Evolutionary conservation across 2,329 filamentous ascomycete species (phyloP), one percentile per base, ranked within the genome.

Genomic region (Alternaria novae-zelandiae): DNA sequence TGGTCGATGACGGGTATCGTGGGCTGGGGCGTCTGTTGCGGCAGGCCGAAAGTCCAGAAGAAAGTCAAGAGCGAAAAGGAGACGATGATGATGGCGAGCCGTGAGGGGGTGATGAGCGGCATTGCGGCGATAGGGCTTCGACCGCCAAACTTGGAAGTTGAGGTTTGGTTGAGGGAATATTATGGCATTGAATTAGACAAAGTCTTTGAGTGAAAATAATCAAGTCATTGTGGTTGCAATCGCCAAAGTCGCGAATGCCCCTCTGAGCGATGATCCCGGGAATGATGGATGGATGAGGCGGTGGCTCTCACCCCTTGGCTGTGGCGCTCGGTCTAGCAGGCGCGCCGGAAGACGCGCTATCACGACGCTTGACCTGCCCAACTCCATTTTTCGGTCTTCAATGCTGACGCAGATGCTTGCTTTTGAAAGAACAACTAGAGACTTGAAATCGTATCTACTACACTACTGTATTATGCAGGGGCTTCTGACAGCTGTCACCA

Each of bases 31-130:
- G 68, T 57, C 17, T 68, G 71, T 30, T 61, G 58, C 7, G 76
- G 73, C 17, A 74, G 63, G 25, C 74, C 76, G 54, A 69, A 72
- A 2, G 74, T 74, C 75, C 75, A 78, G 25, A 79, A 64, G 63
- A 79, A 76, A 62, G 66, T 74, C 26, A 78, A 23, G 49, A 79
- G 67, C 23, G 73, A 71, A 49, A 76, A 64, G 43, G 70, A 65
- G 43, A 75, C 54, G 23, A 76, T 57, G 21, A 73, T 49, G 49
- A 74, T 62, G 67, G 70, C 69, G 63, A 78, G 62, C 63, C 76
- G 75, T 25, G 76, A 76, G 47, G 74, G 76, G 23, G 75, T 78
- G 50, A 79, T 30, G 58, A 70, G 61, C 49, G 76, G 75, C 76
- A 78, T 78, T 6, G 61, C 49, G 68, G 67, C 60, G 58, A 47